Base-by-base conservation (phyloP, 169 alveolate genomes). In the Nephromyces sp. region DNA sequence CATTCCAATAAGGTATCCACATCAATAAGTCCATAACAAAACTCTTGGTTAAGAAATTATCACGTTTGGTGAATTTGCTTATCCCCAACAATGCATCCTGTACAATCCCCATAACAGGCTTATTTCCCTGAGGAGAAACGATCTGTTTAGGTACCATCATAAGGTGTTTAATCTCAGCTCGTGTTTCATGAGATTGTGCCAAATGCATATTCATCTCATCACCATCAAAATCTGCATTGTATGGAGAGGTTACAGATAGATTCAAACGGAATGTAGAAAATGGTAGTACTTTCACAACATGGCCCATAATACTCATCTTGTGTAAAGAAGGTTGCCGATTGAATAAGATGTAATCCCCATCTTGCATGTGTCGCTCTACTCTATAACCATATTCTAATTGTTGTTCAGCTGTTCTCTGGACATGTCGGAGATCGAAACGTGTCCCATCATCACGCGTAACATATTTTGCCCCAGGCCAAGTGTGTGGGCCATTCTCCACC, bases 251-350 rank as follows among this genome's bases (percentile, higher is more conserved):
- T 34, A 95, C 99, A 3, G 98, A 93, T 74, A 97, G 88, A 89
- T 98, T 98, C 66, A 97, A 84, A 64, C 99, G 90, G 89, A 98
- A 96, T 5, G 99, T 98, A 29, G 98, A 93, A 81, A 92, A 95
- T 0, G 99, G 99, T 72, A 98, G 87, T 3, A 98, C 93, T 86
- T 94, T 95, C 27, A 92, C 89, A 25, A 78, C 84, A 86, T 98
- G 99, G 0, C 99, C 99, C 99, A 98, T 98, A 87, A 98, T 94
- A 84, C 98, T 90, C 99, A 98, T 97, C 87, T 97, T 98, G 89
- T 98, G 99, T 72, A 98, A 84, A n/a, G 99, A 93, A 0, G 99
- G 99, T 85, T 98, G 98, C 34, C 99, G 89, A 88, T 98, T 98
- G 84, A 98, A 98, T 33, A 97, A 87, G 15, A 98, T 98, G 83